A percentile compares a stretch with the other conserved stretches of the same genome.
These are phyloP conservation scores for Leccinellum rugosiceps DNA, from an alignment of 768 basidiomycete species.

Conservation along the genomic window DNA sequence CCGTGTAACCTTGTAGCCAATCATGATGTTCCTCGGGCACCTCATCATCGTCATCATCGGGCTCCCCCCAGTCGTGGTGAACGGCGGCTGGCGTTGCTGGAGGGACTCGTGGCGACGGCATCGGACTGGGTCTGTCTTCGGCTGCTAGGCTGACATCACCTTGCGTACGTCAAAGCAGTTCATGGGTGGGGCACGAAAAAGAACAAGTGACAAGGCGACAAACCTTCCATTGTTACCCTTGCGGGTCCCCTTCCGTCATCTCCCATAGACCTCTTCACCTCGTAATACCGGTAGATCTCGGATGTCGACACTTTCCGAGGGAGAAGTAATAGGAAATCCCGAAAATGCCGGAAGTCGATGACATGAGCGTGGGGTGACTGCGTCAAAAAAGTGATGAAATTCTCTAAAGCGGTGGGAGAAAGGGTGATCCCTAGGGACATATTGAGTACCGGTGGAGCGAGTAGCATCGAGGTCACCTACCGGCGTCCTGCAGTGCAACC, in stretches of 20 bases:
- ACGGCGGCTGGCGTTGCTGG: conserved; percentile 13
- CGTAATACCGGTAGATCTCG: conserved; percentile 86
- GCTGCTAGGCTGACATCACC: conserved; percentile 77
- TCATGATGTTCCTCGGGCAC: conserved; percentile 59
- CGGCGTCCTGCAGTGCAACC: conserved; percentile 66
- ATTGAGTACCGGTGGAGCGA: conserved; percentile 19
- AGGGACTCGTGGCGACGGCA: conserved; percentile 12
- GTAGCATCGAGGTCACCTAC: conserved; percentile 38
- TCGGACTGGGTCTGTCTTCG: conserved; percentile 60
- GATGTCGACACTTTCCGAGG: conserved; percentile 76
- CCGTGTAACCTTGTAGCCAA: conserved; percentile 64
- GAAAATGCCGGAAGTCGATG: conserved; percentile 81
- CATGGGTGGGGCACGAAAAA: conserved; percentile 15
- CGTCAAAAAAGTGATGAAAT: conserved; percentile 80
- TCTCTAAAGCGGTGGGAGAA: conserved; percentile 63
- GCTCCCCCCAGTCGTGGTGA: conserved; percentile 35
- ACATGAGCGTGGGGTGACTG: conserved; percentile 64
- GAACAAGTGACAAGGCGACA: conserved; percentile 17
- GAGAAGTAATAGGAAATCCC: conserved; percentile 85
- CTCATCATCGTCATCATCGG: conserved; percentile 53
- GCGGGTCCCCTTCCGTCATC: conserved; percentile 77
- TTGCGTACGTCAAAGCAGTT: conserved; percentile 34
- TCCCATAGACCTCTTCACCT: conserved; percentile 62
- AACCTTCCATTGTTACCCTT: conserved; percentile 89
- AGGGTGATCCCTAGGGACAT: conserved; percentile 61